These are phyloP conservation scores for Myxozyma mucilagina DNA, from an alignment of 805 yeast genomes.

Conservation along the genomic window DNA sequence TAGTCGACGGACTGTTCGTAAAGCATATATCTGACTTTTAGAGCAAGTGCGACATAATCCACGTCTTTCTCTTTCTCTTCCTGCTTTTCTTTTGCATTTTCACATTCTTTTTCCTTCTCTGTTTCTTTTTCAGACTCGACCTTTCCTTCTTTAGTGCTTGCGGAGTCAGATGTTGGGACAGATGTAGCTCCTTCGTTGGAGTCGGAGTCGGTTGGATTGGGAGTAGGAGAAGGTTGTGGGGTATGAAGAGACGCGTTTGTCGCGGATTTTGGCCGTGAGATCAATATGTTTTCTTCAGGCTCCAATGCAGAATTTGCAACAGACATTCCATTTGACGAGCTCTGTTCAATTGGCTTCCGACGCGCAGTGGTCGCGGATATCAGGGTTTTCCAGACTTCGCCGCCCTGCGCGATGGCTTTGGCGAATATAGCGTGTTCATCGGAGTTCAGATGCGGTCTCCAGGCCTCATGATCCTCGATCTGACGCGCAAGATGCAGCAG, in stretches of 20 bases:
- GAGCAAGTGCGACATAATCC: conserved; percentile 41
- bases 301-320: not conserved
- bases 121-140: not conserved
- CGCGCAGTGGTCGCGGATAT: conserved; percentile 19
- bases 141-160: not conserved
- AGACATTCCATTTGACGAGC: not conserved
- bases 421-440: conserved; percentile 43
- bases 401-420: conserved; percentile 38
- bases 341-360: not conserved
- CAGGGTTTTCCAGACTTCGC: conserved; percentile 40
- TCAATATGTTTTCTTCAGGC: not conserved
- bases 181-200: not conserved
- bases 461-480: conserved; percentile 33
- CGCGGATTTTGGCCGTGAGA: not conserved
- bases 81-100: not conserved
- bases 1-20: conserved; percentile 41
- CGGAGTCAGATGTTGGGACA: not conserved
- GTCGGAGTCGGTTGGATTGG: not conserved
- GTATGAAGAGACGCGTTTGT: conserved; percentile 3
- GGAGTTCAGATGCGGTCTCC: conserved; percentile 42
- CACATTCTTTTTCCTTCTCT: not conserved
- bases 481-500: conserved; percentile 30
- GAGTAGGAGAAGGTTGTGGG: conserved; percentile 12
- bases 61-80: conserved; percentile 18
- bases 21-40: conserved; percentile 46